Conservation (phyloP, 2,329 filamentous ascomycete genomes). For the Alternaria tenuissima region DNA sequence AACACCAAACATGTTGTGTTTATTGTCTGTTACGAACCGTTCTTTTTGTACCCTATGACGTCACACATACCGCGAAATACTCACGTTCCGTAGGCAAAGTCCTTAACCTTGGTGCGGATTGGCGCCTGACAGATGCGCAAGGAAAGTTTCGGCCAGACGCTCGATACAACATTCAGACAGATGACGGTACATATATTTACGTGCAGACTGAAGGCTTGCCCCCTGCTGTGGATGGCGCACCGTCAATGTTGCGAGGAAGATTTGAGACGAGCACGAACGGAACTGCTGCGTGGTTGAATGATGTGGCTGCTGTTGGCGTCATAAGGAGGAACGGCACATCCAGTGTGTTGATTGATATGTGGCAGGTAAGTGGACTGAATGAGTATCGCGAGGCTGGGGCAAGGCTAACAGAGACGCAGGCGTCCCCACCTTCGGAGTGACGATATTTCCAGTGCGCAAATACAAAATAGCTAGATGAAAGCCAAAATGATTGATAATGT, state of each 20-base stretch:
- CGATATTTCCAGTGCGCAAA: neutral
- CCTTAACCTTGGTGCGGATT: constrained; percentile 50
- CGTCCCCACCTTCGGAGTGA: constrained; percentile 1
- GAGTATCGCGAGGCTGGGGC: neutral
- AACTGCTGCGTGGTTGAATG: constrained; percentile 51
- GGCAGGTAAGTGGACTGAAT: constrained; percentile 23
- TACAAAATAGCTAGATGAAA: too few relatives aligned
- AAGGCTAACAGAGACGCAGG: constrained; percentile 4
- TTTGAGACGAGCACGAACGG: constrained; percentile 47
- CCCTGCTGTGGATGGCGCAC: constrained; percentile 28
- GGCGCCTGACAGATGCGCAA: constrained; percentile 43
- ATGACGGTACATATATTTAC: constrained; percentile 47
- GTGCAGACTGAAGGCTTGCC: constrained; percentile 45
- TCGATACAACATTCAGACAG: constrained; percentile 48
- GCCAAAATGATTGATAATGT: neutral
- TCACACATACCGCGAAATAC: constrained; percentile 12
- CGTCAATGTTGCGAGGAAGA: constrained; percentile 41
- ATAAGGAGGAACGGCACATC: constrained; percentile 29
- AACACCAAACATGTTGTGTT: neutral
- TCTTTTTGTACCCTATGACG: constrained; percentile 5
- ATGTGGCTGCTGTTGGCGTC: constrained; percentile 43
- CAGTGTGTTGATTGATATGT: constrained; percentile 38
- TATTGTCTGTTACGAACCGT: neutral
- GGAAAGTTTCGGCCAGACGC: constrained; percentile 45
- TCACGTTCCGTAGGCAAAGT: constrained; percentile 34